Percentiles rank a stretch among this genome's conserved stretches.
phyloP scores from a whole-genome alignment of 305 asterid species.

The Fraxinus nigra region DNA sequence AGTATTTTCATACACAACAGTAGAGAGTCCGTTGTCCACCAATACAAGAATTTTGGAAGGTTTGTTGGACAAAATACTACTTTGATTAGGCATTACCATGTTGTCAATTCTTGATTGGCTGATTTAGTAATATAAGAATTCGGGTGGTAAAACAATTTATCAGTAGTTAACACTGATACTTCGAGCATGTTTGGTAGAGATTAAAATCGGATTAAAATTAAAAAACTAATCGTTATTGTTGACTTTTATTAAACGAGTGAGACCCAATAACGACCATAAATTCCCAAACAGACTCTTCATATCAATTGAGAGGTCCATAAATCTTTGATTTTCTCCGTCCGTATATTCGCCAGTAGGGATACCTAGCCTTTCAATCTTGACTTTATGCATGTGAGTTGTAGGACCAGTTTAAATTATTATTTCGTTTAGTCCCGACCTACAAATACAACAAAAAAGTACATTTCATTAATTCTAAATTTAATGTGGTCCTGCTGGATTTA shows the following conservation, averaged over 20 bases:
- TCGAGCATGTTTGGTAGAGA: too few species aligned
- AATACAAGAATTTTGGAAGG: background rate
- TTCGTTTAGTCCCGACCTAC: background rate
- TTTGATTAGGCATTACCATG: background rate
- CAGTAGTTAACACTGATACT: background rate
- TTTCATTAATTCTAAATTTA: background rate
- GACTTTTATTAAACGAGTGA: too few species aligned
- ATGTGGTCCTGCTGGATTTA: background rate
- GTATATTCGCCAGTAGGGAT: background rate
- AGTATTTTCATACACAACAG: background rate
- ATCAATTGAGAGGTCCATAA: conserved; percentile 3
- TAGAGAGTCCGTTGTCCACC: background rate
- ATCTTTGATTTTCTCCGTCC: background rate
- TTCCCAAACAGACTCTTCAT: background rate
- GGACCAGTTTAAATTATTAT: conserved; percentile 8
- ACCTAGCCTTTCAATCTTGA: background rate
- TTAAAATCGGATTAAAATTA: too few species aligned
- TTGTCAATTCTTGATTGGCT: background rate
- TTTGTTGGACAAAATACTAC: background rate
- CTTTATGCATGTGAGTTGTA: conserved; percentile 2
- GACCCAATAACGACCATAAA: too few species aligned
- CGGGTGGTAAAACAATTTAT: background rate
- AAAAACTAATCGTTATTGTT: too few species aligned
- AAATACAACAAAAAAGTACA: background rate
- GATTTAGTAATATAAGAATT: background rate